These are phyloP conservation scores for Nannochloris sp. DNA, from an alignment of 139 green algal genomes.

Conservation along the genomic window DNA sequence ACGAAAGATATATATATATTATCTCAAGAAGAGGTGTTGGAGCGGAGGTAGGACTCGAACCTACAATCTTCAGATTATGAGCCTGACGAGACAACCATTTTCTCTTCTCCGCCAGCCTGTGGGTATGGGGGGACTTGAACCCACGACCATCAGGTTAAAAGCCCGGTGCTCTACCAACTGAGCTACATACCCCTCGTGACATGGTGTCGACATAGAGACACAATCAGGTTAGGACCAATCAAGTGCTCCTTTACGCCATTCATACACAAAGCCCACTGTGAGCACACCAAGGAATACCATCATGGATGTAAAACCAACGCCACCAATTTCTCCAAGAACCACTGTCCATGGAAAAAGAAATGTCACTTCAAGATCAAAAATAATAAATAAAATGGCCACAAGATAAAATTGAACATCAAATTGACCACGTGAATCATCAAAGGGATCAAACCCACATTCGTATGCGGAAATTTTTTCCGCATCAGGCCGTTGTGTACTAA, in stretches of 20 bases:
- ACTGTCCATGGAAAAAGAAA: slow-evolving; percentile 41
- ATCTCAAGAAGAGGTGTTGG: background rate
- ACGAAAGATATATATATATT: too few species aligned
- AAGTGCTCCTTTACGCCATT: slow-evolving; percentile 43
- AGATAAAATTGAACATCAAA: slow-evolving; percentile 60
- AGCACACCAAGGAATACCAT: slow-evolving; percentile 41
- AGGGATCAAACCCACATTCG: slow-evolving; percentile 47
- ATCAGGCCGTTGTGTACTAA: slow-evolving; percentile 42
- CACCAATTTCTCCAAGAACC: slow-evolving; percentile 30
- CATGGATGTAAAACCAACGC: slow-evolving; percentile 45
- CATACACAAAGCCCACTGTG: slow-evolving; percentile 46
- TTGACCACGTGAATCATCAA: slow-evolving; percentile 45
- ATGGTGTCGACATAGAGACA: background rate
- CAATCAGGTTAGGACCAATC: slow-evolving; percentile 36
- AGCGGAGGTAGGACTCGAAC: slow-evolving; percentile 26
- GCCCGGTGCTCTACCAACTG: slow-evolving; percentile 19
- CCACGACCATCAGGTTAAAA: slow-evolving; percentile 31
- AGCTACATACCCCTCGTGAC: background rate
- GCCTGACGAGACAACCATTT: slow-evolving; percentile 22
- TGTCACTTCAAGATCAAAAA: slow-evolving; percentile 46
- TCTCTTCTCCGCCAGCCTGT: slow-evolving; percentile 15
- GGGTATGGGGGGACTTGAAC: slow-evolving; percentile 23
- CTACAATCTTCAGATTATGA: slow-evolving; percentile 25
- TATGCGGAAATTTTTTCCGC: slow-evolving; percentile 51
- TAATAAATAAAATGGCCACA: slow-evolving; percentile 53